Conservation (phyloP, 257 asterid genomes). For the Nicotiana obtusifolia region DNA sequence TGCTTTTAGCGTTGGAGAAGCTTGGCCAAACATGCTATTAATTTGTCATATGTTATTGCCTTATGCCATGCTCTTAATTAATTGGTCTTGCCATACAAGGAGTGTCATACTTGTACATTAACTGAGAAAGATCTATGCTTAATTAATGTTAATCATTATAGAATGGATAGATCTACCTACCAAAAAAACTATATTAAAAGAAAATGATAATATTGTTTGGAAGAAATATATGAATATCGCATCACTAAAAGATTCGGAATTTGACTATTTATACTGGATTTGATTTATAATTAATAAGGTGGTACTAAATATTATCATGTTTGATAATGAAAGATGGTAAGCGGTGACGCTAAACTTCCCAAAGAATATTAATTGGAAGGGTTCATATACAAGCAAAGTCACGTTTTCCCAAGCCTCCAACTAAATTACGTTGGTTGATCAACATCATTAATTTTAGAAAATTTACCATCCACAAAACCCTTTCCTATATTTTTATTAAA, state of each 20-base stretch:
- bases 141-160: background rate
- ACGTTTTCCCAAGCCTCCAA: background rate
- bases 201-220: background rate
- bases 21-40: no score
- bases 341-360: background rate
- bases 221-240: background rate
- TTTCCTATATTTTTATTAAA: background rate
- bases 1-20: no score
- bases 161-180: slow-evolving; percentile 8
- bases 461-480: background rate
- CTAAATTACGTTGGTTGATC: slow-evolving; percentile 4
- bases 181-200: background rate
- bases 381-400: background rate
- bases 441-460: background rate
- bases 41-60: background rate
- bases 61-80: background rate
- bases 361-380: background rate
- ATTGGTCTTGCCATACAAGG: background rate
- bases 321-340: background rate
- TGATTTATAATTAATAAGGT: background rate
- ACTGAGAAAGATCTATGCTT: background rate
- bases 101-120: background rate
- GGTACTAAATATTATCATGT: background rate
- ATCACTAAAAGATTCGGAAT: background rate
- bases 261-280: background rate